Conservation (phyloP, 495 filamentous ascomycete genomes). For the Hyphodiscus hymeniophilus region DNA sequence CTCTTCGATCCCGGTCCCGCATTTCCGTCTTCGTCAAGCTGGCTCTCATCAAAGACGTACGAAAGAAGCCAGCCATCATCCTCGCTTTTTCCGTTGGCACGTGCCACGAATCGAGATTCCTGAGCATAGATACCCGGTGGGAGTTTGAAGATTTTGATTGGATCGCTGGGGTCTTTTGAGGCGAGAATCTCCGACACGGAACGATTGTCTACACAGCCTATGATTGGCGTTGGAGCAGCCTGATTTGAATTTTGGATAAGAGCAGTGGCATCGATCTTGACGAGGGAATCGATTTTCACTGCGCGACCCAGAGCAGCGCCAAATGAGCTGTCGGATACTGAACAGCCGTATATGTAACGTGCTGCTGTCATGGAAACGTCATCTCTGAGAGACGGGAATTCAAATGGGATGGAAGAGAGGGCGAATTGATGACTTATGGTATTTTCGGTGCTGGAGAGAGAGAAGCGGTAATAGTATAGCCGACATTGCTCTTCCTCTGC, state of each 20-base stretch:
- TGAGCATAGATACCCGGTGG: constrained; percentile 52
- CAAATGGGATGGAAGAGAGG: constrained; percentile 51
- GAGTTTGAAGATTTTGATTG: constrained; percentile 48
- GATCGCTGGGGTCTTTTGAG: constrained; percentile 33
- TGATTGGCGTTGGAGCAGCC: constrained; percentile 37
- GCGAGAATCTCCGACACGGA: constrained; percentile 35
- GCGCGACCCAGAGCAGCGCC: constrained; percentile 43
- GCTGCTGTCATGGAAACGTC: constrained; percentile 43
- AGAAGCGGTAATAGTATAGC: constrained; percentile 57
- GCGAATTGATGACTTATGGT: constrained; percentile 52
- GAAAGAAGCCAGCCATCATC: constrained; percentile 19
- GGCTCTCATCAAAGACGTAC: constrained; percentile 25
- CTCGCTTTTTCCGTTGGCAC: constrained; percentile 26
- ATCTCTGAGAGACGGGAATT: constrained; percentile 49
- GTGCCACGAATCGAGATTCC: constrained; percentile 54
- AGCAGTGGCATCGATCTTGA: constrained; percentile 43
- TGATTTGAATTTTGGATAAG: constrained; percentile 31
- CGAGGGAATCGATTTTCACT: constrained; percentile 52
- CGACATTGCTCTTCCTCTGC: constrained; percentile 52
- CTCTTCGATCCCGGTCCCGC: constrained; percentile 33
- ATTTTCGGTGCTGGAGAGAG: constrained; percentile 21
- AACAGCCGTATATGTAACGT: constrained; percentile 50
- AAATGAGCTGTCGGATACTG: constrained; percentile 37
- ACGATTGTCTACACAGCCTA: constrained; percentile 47
- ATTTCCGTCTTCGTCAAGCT: constrained; percentile 39